These are phyloP conservation scores for Fomitopsis betulina DNA, from an alignment of 1,284 basidiomycete genomes.

Conservation along the genomic window DNA sequence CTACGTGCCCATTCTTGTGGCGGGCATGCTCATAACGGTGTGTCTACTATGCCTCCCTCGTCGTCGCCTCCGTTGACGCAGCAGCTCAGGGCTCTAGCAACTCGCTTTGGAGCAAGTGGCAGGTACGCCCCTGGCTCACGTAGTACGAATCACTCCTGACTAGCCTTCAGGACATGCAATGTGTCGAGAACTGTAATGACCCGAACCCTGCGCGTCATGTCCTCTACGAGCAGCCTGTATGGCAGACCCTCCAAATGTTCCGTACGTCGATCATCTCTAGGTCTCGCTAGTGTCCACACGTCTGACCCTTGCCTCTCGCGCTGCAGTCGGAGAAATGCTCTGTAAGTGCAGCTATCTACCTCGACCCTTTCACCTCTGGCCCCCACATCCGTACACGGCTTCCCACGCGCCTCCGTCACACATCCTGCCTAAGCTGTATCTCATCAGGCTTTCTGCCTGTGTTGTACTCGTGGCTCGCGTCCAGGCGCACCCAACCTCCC, in stretches of 20 bases:
- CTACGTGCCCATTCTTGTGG: slow-evolving; percentile 51
- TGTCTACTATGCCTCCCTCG: neutral
- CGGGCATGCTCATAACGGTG: slow-evolving; percentile 80
- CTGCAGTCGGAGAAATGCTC: slow-evolving; percentile 83
- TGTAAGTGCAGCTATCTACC: slow-evolving; percentile 50
- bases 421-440: slow-evolving; percentile 23
- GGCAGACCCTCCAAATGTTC: slow-evolving; percentile 94
- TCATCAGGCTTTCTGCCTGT: slow-evolving; percentile 77
- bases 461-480: slow-evolving; percentile 59
- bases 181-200: slow-evolving; percentile 83
- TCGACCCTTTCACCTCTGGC: slow-evolving; percentile 6
- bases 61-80: slow-evolving; percentile 13
- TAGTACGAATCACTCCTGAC: slow-evolving; percentile 11
- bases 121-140: slow-evolving; percentile 36
- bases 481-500: slow-evolving; percentile 40
- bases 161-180: slow-evolving; percentile 80
- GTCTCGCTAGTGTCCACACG: slow-evolving; percentile 22
- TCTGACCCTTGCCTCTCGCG: slow-evolving; percentile 24
- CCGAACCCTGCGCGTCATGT: slow-evolving; percentile 51
- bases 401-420: slow-evolving; percentile 11
- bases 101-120: slow-evolving; percentile 78
- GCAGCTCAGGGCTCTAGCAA: slow-evolving; percentile 64
- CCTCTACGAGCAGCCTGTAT: slow-evolving; percentile 88
- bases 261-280: slow-evolving; percentile 45
- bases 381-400: slow-evolving; percentile 8